phyloP scores from a whole-genome alignment of 345 rosid genomes.

The Capsella bursapastoris region DNA sequence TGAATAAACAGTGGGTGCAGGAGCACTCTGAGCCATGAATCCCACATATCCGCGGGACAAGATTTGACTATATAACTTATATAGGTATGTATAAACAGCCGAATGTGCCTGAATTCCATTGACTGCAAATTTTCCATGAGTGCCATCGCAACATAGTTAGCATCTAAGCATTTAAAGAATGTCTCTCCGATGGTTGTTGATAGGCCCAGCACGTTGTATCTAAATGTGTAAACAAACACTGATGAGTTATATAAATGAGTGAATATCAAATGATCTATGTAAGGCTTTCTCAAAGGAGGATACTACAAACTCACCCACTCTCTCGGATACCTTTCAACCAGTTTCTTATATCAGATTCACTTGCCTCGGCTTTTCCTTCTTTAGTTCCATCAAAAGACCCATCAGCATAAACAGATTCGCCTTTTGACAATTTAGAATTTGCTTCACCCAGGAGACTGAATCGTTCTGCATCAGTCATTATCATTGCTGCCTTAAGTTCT shows the following conservation, averaged over 20 bases:
- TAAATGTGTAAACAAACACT: slow-evolving; percentile 36
- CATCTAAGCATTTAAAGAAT: slow-evolving; percentile 63
- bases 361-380: slow-evolving; percentile 25
- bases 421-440: slow-evolving; percentile 23
- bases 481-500: slow-evolving; percentile 75
- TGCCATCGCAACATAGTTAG: slow-evolving; percentile 54
- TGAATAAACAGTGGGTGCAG: slow-evolving; percentile 61
- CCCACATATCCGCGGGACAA: slow-evolving; percentile 74
- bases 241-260: slow-evolving; percentile 1
- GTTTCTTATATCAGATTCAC: slow-evolving; percentile 53
- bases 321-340: slow-evolving; percentile 92
- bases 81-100: slow-evolving; percentile 69
- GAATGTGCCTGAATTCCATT: slow-evolving; percentile 81
- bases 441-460: slow-evolving; percentile 44
- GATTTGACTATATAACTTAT: slow-evolving; percentile 58
- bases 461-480: slow-evolving; percentile 3
- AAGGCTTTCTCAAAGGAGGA: slow-evolving; percentile 12
- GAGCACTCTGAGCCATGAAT: slow-evolving; percentile 65
- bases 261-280: neutral
- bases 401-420: slow-evolving; percentile 1
- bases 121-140: slow-evolving; percentile 78
- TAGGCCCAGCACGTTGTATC: slow-evolving; percentile 74
- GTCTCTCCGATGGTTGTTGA: slow-evolving; percentile 71
- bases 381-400: slow-evolving; percentile 34
- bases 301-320: slow-evolving; percentile 65